A percentile compares a stretch with the other conserved stretches of the same genome.
Conservation (phyloP, 164 flowering plant species). For the Macadamia integrifolia region DNA sequence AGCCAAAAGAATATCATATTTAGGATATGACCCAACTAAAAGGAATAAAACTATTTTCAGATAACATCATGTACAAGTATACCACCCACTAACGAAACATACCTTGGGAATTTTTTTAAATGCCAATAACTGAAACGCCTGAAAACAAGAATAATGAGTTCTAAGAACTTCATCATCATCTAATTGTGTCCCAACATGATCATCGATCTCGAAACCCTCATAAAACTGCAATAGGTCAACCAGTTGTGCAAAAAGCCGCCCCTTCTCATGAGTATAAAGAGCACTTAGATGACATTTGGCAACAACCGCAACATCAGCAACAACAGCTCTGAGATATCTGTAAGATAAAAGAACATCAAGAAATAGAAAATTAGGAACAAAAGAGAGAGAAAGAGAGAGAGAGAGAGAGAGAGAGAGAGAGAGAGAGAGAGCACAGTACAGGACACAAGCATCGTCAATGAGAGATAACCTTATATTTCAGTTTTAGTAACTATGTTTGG, state of each 20-base stretch:
- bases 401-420: too few species aligned
- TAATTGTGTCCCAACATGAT: conserved; percentile 76
- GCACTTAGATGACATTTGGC: conserved; percentile 92
- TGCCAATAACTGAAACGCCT: conserved; percentile 82
- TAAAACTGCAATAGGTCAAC: conserved; percentile 93
- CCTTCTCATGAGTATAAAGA: conserved; percentile 80
- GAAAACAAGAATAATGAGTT: conserved; percentile 76
- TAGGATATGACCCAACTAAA: background rate
- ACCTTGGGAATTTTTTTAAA: conserved; percentile 97
- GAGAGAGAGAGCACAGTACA: too few species aligned
- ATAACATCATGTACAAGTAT: conserved; percentile 1
- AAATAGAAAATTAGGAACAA: too few species aligned
- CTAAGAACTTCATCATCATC: conserved; percentile 88
- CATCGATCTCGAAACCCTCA: conserved; percentile 93
- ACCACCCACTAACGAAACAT: conserved; percentile 4
- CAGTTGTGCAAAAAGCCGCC: conserved; percentile 85
- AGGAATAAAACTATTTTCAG: background rate
- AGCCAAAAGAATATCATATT: background rate
- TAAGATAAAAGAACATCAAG: background rate
- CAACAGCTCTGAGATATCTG: conserved; percentile 82
- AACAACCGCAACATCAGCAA: conserved; percentile 92
- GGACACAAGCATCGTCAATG: too few species aligned
- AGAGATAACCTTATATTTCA: too few species aligned
- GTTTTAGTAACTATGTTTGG: too few species aligned
- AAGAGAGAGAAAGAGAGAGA: too few species aligned